These are phyloP conservation scores for Polymyxa betae DNA, from an alignment of 208 protist species.

Conservation along the genomic window DNA sequence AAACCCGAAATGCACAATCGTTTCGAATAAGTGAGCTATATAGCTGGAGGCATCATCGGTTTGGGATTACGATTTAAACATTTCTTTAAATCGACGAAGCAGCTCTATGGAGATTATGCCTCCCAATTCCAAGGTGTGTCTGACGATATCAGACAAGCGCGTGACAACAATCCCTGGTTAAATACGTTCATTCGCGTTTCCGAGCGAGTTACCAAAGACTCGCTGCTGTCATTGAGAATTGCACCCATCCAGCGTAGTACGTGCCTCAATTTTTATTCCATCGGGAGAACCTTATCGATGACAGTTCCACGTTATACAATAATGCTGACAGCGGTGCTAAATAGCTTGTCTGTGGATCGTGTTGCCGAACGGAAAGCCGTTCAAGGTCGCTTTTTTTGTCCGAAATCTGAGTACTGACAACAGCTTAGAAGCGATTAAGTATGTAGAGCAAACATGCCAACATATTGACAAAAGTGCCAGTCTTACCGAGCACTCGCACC, in stretches of 20 bases:
- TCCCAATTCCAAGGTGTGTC: conserved; percentile 1
- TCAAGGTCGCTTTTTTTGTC: background rate
- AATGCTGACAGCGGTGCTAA: conserved; percentile 1
- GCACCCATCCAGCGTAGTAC: background rate
- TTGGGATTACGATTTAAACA: background rate
- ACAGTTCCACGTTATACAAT: conserved; percentile 14
- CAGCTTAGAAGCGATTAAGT: background rate
- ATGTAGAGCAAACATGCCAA: background rate
- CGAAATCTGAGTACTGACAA: background rate
- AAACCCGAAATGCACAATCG: no score
- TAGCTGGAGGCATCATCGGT: background rate
- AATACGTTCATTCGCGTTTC: conserved; percentile 11
- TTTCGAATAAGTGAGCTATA: no score
- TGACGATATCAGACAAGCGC: background rate
- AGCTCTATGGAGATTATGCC: background rate
- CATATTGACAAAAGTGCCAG: conserved; percentile 47
- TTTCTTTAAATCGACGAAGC: background rate
- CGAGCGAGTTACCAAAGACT: background rate
- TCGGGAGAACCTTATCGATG: background rate
- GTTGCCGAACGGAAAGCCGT: background rate
- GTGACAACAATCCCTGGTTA: background rate
- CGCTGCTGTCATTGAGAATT: conserved; percentile 35
- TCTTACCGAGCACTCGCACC: background rate
- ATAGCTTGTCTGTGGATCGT: background rate
- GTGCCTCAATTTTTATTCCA: background rate